A percentile compares a stretch with the other conserved stretches of the same genome.
phyloP scores from a whole-genome alignment of 208 protist genomes.

The Acanthamoeba royreba region DNA sequence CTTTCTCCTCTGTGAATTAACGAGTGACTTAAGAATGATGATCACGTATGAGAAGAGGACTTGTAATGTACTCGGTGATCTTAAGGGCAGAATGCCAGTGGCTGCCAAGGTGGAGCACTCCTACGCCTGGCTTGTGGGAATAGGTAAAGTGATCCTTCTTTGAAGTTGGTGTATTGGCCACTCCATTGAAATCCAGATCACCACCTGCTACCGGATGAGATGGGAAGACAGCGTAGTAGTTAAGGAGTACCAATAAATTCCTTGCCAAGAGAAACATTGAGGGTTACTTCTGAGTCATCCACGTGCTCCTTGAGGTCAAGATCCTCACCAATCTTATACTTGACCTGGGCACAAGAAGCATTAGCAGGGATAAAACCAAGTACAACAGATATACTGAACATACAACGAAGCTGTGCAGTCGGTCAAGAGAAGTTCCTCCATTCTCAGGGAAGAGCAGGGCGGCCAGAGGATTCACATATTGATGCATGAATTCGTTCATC shows the following conservation, averaged over 20 bases:
- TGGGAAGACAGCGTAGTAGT: not conserved
- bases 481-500: not conserved
- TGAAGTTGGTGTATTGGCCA: not conserved
- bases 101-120: not conserved
- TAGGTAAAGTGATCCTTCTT: not conserved
- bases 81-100: slow-evolving; percentile 10
- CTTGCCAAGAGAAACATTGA: slow-evolving; percentile 23
- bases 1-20: slow-evolving; percentile 3
- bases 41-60: too few species aligned
- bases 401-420: slow-evolving; percentile 33
- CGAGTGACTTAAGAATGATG: too few species aligned
- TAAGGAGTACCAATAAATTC: not conserved
- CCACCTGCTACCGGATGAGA: too few species aligned
- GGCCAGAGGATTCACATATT: not conserved
- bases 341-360: too few species aligned
- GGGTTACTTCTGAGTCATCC: slow-evolving; percentile 10
- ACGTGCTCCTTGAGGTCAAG: slow-evolving; percentile 34
- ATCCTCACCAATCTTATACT: slow-evolving; percentile 16
- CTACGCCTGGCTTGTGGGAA: not conserved
- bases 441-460: not conserved
- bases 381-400: too few species aligned
- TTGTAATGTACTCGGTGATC: not conserved
- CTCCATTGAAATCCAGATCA: slow-evolving; percentile 2
- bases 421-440: not conserved
- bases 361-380: too few species aligned